A percentile compares a stretch with the other conserved stretches of the same genome.
phyloP scores from a whole-genome alignment of 805 yeast genomes.

The Monosporozyma aquatica region DNA sequence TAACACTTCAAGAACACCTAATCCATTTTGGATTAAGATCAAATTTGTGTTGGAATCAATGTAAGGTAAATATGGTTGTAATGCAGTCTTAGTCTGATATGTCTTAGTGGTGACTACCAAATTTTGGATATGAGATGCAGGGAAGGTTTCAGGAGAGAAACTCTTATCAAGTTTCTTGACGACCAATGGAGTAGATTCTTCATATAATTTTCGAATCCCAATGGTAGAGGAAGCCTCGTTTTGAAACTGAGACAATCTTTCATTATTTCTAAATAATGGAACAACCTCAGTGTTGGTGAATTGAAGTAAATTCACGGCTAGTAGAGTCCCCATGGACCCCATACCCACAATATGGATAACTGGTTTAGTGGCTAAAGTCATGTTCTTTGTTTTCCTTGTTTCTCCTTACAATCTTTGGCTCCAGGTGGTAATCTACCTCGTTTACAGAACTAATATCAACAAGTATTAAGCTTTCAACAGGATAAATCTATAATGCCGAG shows the following conservation, averaged over 20 bases:
- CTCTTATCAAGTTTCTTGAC: slow-evolving; percentile 7
- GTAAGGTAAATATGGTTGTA: slow-evolving; percentile 43
- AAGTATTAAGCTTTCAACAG: too few species aligned
- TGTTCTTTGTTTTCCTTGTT: background rate
- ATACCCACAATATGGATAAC: slow-evolving; percentile 27
- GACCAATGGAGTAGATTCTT: slow-evolving; percentile 12
- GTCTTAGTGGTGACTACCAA: slow-evolving; percentile 75
- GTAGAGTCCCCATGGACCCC: slow-evolving; percentile 30
- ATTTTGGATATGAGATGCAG: slow-evolving; percentile 34
- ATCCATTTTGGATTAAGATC: slow-evolving; percentile 77
- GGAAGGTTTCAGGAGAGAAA: slow-evolving; percentile 22
- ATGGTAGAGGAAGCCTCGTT: slow-evolving; percentile 15
- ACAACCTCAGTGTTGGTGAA: slow-evolving; percentile 18
- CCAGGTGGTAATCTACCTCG: too few species aligned
- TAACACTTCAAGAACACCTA: slow-evolving; percentile 65
- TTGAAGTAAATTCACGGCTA: slow-evolving; percentile 24
- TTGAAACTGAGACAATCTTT: slow-evolving; percentile 20
- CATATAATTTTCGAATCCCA: slow-evolving; percentile 19
- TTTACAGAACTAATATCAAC: too few species aligned
- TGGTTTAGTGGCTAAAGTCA: slow-evolving; percentile 1
- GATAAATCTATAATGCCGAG: too few species aligned
- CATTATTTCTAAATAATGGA: slow-evolving; percentile 27
- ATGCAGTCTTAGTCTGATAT: slow-evolving; percentile 57
- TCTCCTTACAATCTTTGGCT: too few species aligned
- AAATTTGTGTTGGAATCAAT: slow-evolving; percentile 49